Evolutionary conservation across 768 basidiomycete species (phyloP), one percentile per base, ranked within the genome.

Genomic region (Cyclocybe cylindracea): DNA sequence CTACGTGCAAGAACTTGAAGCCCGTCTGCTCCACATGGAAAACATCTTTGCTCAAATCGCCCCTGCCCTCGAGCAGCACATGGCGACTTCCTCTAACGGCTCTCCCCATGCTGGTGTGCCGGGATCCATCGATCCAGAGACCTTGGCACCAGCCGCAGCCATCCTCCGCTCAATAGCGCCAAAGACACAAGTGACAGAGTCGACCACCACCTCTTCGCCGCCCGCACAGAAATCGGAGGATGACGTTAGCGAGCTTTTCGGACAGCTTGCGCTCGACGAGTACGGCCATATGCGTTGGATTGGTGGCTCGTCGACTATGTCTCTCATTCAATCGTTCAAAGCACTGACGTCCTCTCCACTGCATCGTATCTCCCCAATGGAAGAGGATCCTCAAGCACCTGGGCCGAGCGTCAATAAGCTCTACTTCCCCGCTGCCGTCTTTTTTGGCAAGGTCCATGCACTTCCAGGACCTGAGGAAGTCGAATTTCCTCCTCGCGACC

Each of bases 231-330:
- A 83, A 64, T 67, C 77, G 34, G 84, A 84, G 62, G 88, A 90
- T 58, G 91, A 91, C 70, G 79, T 93, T 60, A 84, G 82, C 63
- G 91, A 93, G 66, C 86, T 88, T 11, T 87, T 94, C 63, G 92
- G 91, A 14, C 91, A 93, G 66, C 80, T 94, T 46, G 90, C 92
- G 24, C 77, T 94, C 37, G 91, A 94, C 61, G 92, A 93, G 65
- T 87, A 92, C 58, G 91, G 91, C 32, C 90, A 92, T 68, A 84
- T 90, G 80, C 84, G 91, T 53, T 94, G 91, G 91, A 93, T 94
- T 60, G 91, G 91, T 38, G 89, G 91, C 46, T 93, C 92, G 4
- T 93, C 91, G 11, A 91, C 91, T 16, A 92, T 94, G 91, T 90
- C 91, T 5, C 79, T 94, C 59, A 91, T 94, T 43, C 91, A 93